phyloP scores from a whole-genome alignment of 805 yeast genomes.

The Zygoascus tannicola region DNA sequence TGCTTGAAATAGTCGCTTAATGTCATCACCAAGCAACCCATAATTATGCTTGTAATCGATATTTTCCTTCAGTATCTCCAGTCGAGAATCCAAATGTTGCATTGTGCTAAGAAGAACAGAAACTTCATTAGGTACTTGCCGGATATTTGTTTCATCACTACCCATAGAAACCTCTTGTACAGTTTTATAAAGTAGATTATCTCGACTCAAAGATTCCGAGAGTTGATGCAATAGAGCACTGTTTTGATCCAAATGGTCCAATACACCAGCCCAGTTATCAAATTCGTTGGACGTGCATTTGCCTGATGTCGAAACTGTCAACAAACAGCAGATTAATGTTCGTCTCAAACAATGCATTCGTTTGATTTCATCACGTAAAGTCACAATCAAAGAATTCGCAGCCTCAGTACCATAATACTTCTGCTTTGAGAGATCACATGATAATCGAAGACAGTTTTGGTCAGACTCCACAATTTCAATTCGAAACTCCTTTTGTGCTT shows the following conservation, averaged over 20 bases:
- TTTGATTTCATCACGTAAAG: conserved; percentile 27
- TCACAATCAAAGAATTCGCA: conserved; percentile 19
- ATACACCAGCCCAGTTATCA: conserved; percentile 19
- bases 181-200: conserved; percentile 4
- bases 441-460: not conserved
- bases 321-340: conserved; percentile 35
- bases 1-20: conserved; percentile 12
- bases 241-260: conserved; percentile 16
- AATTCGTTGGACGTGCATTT: conserved; percentile 17
- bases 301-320: conserved; percentile 28
- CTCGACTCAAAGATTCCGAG: conserved; percentile 9
- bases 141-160: not conserved
- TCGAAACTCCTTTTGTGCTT: conserved; percentile 18
- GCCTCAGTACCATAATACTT: conserved; percentile 19
- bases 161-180: conserved; percentile 2
- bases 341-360: conserved; percentile 34
- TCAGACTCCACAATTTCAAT: conserved; percentile 5
- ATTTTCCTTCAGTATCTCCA: conserved; percentile 16
- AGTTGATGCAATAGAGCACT: conserved; percentile 12
- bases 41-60: conserved; percentile 10
- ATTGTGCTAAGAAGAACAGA: conserved; percentile 6
- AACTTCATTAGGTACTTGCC: not conserved
- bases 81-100: conserved; percentile 18
- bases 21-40: conserved; percentile 16
- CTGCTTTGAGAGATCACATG: conserved; percentile 5